Percentiles rank a stretch among this genome's conserved stretches.
Conservation (phyloP, 2,329 filamentous ascomycete species). For the Cladosporium sp. region DNA sequence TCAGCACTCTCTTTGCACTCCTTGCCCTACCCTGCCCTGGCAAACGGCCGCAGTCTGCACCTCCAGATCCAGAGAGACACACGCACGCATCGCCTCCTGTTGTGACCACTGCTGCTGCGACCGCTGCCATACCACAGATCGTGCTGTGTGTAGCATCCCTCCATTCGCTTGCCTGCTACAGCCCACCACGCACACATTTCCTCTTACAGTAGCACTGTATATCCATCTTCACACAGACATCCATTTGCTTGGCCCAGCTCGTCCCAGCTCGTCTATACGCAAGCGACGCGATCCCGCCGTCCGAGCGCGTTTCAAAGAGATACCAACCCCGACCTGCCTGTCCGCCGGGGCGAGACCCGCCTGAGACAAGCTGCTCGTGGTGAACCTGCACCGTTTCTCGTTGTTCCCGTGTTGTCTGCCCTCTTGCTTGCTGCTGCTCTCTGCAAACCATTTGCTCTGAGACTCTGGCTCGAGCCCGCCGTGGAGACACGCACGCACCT, state of each 20-base stretch:
- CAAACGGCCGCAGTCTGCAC: conserved; percentile 10
- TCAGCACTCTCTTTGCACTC: background rate
- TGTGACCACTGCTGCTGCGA: conserved; percentile 1
- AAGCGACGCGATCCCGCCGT: conserved; percentile 18
- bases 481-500: conserved; percentile 10
- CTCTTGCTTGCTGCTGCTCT: conserved; percentile 15
- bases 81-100: background rate
- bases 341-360: conserved; percentile 18
- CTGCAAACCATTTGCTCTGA: conserved; percentile 10
- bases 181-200: background rate
- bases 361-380: conserved; percentile 21
- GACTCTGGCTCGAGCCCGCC: conserved; percentile 9
- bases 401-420: conserved; percentile 15
- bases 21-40: background rate
- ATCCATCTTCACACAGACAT: conserved; percentile 12
- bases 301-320: conserved; percentile 21
- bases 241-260: conserved; percentile 4
- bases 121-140: background rate
- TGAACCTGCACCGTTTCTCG: conserved; percentile 17
- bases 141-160: background rate
- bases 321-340: conserved; percentile 18
- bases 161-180: background rate
- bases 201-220: background rate
- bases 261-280: conserved; percentile 2
- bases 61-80: background rate